Conservation (phyloP, 768 basidiomycete genomes). For the Erythrobasidium yunnanense region DNA sequence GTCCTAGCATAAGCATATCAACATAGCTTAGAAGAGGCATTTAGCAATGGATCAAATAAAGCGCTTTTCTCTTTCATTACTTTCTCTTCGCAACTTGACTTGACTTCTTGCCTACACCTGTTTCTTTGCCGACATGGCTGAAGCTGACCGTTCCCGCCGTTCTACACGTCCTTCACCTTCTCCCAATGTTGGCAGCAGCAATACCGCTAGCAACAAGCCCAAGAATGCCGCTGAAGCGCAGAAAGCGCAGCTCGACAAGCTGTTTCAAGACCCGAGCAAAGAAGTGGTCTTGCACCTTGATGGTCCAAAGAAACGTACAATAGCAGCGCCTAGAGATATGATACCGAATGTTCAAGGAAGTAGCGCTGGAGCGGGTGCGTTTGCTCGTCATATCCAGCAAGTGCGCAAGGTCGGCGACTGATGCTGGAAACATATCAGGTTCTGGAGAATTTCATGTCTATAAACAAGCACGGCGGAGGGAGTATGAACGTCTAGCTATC, state of each 20-base stretch:
- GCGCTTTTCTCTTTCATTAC: no score
- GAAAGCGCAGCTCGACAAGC: conserved; percentile 62
- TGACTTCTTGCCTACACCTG: no score
- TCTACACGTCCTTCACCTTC: conserved; percentile 24
- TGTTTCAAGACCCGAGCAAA: conserved; percentile 80
- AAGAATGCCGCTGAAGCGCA: conserved; percentile 50
- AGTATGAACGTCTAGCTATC: conserved; percentile 85
- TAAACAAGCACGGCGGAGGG: conserved; percentile 82
- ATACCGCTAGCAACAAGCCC: conserved; percentile 25
- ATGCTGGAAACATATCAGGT: neutral
- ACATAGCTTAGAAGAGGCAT: no score
- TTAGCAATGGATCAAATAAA: no score
- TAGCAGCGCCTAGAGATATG: conserved; percentile 64
- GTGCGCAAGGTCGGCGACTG: no score
- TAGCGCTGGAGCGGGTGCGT: conserved; percentile 90
- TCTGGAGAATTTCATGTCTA: conserved; percentile 83
- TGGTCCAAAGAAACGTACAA: conserved; percentile 61
- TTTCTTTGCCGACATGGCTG: no score
- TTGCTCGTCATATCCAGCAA: conserved; percentile 39
- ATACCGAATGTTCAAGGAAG: conserved; percentile 99
- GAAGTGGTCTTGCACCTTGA: conserved; percentile 66
- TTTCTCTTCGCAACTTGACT: no score
- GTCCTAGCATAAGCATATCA: no score
- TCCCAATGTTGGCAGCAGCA: conserved; percentile 27
- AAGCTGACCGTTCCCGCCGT: conserved; percentile 13